phyloP scores from a whole-genome alignment of 768 basidiomycete species.

The Termitomyces sp. region DNA sequence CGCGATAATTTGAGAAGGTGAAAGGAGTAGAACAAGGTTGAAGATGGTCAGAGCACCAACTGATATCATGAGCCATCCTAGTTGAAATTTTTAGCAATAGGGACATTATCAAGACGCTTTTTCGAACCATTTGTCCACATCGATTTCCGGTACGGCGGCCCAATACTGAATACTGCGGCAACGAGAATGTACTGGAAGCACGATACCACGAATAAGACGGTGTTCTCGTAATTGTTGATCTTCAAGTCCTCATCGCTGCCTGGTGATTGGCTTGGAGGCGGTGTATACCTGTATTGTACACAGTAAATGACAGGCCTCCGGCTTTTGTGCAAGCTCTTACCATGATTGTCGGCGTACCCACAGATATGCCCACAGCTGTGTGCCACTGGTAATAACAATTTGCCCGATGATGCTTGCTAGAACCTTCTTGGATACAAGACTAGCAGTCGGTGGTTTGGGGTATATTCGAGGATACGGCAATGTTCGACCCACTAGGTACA shows the following conservation, averaged over 20 bases:
- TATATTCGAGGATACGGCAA: conserved; percentile 85
- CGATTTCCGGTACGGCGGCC: conserved; percentile 92
- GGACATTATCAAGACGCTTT: background rate
- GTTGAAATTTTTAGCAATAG: conserved; percentile 5
- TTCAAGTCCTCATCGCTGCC: conserved; percentile 71
- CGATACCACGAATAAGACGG: conserved; percentile 87
- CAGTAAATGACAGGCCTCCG: background rate
- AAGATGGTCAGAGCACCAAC: conserved; percentile 67
- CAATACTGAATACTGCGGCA: conserved; percentile 96
- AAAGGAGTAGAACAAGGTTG: conserved; percentile 75
- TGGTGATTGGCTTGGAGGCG: conserved; percentile 52
- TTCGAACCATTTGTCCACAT: conserved; percentile 91
- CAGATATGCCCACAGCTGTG: conserved; percentile 86
- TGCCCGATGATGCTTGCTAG: conserved; percentile 92
- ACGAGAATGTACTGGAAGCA: conserved; percentile 99
- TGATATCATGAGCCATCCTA: conserved; percentile 82
- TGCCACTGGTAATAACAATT: conserved; percentile 76
- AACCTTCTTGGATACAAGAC: conserved; percentile 93
- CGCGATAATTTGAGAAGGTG: conserved; percentile 59
- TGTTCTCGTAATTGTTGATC: conserved; percentile 89
- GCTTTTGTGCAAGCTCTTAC: conserved; percentile 39
- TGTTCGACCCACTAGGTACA: conserved; percentile 86
- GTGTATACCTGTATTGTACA: conserved; percentile 61
- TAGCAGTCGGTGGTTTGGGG: conserved; percentile 91
- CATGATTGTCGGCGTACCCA: conserved; percentile 87